Conservation (phyloP, 2,329 filamentous ascomycete species). For the Akanthomyces uredinophilus region DNA sequence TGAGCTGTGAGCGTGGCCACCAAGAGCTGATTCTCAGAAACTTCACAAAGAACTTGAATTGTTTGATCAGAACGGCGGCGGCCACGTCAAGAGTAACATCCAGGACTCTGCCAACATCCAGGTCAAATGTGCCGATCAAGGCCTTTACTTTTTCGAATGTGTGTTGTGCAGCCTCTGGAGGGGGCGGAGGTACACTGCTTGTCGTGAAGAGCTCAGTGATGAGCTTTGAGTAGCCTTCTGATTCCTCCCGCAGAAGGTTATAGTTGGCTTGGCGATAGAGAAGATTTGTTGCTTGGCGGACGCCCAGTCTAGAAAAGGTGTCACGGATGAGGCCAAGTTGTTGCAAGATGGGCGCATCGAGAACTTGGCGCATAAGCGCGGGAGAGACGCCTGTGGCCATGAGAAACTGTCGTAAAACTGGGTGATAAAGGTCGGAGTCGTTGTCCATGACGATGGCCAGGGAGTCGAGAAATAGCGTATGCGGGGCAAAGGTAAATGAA, state of each 20-base stretch:
- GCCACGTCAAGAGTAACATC: constrained; percentile 95
- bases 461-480: constrained; percentile 74
- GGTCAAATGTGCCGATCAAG: constrained; percentile 91
- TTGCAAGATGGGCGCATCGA: constrained; percentile 75
- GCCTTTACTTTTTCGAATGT: constrained; percentile 91
- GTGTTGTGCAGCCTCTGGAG: constrained; percentile 70
- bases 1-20: constrained; percentile 71
- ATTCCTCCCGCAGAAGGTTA: constrained; percentile 90
- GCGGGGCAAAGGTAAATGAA: constrained; percentile 52
- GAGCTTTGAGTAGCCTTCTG: constrained; percentile 93
- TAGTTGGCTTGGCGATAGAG: constrained; percentile 96
- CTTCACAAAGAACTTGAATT: constrained; percentile 91
- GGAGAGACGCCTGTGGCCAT: constrained; percentile 67
- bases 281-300: constrained; percentile 86
- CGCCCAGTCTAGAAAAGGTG: constrained; percentile 78
- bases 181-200: constrained; percentile 67
- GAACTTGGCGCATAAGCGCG: constrained; percentile 67
- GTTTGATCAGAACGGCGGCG: constrained; percentile 86
- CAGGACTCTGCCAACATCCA: constrained; percentile 90
- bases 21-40: constrained; percentile 87
- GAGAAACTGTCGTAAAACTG: constrained; percentile 61
- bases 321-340: constrained; percentile 74
- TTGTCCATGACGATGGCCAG: constrained; percentile 73
- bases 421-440: constrained; percentile 48
- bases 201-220: constrained; percentile 94